Evolutionary conservation across 495 filamentous ascomycete genomes (phyloP).

Genomic region (Penicillium taxi): DNA sequence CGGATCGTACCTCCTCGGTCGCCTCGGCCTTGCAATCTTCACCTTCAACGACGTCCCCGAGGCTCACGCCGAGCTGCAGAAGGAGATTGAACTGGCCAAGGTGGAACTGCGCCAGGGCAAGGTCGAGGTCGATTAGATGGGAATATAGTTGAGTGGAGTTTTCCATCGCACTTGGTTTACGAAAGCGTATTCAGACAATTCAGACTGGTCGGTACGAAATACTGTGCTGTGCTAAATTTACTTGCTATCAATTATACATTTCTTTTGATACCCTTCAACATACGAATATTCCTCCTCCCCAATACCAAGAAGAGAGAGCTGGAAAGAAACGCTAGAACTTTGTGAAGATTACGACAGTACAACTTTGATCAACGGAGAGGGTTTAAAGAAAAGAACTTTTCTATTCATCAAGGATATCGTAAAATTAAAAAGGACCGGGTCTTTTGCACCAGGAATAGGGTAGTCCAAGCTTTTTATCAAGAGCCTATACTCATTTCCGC

Average conservation of each 20-base stretch:
- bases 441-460: constrained; percentile 8
- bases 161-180: neutral
- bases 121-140: constrained; percentile 42
- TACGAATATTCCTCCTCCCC: neutral
- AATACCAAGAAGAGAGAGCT: too few species aligned
- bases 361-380: too few species aligned
- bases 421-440: constrained; percentile 14
- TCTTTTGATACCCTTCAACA: constrained; percentile 18
- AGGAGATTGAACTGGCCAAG: constrained; percentile 47
- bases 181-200: too few species aligned
- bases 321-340: too few species aligned
- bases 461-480: too few species aligned
- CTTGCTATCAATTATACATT: constrained; percentile 16
- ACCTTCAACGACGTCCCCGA: constrained; percentile 95
- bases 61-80: constrained; percentile 83
- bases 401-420: constrained; percentile 29
- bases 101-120: constrained; percentile 41
- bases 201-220: constrained; percentile 6
- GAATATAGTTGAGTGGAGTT: neutral
- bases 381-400: constrained; percentile 14
- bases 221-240: constrained; percentile 8
- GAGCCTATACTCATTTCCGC: constrained; percentile 8
- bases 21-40: constrained; percentile 81
- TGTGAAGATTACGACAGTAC: too few species aligned
- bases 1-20: constrained; percentile 87